Conservation (phyloP, 1,139 yeast genomes). For the Williopsis jadinii region DNA sequence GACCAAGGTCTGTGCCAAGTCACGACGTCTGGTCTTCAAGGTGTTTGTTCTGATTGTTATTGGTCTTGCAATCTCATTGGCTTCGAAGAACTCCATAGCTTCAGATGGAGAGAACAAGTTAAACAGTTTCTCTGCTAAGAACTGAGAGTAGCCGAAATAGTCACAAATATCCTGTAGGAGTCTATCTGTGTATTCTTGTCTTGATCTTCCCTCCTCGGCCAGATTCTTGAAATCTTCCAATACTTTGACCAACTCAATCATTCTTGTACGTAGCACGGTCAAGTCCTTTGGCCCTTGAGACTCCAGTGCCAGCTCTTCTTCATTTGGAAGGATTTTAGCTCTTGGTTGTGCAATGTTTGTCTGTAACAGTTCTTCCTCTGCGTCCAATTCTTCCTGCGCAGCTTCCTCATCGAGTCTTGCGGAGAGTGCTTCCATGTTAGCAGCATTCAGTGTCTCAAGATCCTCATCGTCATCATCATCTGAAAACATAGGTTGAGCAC, state of each 20-base stretch:
- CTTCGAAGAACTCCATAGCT: slow-evolving; percentile 97
- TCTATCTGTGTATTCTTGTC: slow-evolving; percentile 75
- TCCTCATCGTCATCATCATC: slow-evolving; percentile 73
- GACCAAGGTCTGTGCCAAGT: slow-evolving; percentile 88
- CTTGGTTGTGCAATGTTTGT: slow-evolving; percentile 59
- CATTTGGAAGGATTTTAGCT: slow-evolving; percentile 61
- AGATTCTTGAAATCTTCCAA: slow-evolving; percentile 81
- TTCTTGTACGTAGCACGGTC: slow-evolving; percentile 81
- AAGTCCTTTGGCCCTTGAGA: slow-evolving; percentile 63
- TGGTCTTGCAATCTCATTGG: slow-evolving; percentile 95
- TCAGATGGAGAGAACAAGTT: slow-evolving; percentile 89
- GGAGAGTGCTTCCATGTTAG: slow-evolving; percentile 81
- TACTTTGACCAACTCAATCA: slow-evolving; percentile 94
- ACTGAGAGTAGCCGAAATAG: slow-evolving; percentile 95
- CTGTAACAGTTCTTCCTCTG: slow-evolving; percentile 65
- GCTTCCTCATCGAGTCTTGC: slow-evolving; percentile 65
- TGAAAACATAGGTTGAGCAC: slow-evolving; percentile 75
- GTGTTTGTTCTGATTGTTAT: slow-evolving; percentile 96
- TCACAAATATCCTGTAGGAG: slow-evolving; percentile 79
- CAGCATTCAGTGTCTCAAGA: slow-evolving; percentile 71
- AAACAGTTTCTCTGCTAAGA: slow-evolving; percentile 88
- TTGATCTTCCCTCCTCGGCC: slow-evolving; percentile 80
- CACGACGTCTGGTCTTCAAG: slow-evolving; percentile 88
- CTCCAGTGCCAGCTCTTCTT: slow-evolving; percentile 43
- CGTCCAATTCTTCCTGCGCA: slow-evolving; percentile 67